Evolutionary conservation across 2,329 filamentous ascomycete species (phyloP).

Genomic region (Furcasterigmium furcatum): DNA sequence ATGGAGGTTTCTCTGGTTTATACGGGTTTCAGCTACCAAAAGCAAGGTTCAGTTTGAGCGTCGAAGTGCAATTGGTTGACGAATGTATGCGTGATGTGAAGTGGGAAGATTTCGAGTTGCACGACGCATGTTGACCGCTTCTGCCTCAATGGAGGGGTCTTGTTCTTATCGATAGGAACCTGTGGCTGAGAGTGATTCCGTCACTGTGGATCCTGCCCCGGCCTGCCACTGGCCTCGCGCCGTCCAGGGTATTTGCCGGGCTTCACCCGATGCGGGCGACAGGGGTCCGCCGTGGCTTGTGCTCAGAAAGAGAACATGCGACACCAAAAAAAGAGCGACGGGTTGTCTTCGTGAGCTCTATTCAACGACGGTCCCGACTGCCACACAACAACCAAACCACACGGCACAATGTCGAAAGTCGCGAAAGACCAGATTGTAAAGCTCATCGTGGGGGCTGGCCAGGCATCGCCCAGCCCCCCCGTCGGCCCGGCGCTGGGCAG

Average conservation of each 20-base stretch:
- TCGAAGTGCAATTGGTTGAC: neutral
- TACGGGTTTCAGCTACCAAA: neutral
- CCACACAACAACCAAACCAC: no score
- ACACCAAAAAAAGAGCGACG: no score
- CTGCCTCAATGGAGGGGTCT: neutral
- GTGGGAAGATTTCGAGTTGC: neutral
- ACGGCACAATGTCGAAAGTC: slow-evolving; percentile 48
- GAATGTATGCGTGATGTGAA: neutral
- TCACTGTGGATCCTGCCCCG: no score
- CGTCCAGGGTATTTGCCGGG: no score
- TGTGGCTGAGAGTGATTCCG: no score
- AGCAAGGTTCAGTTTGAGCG: slow-evolving; percentile 1
- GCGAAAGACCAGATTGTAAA: slow-evolving; percentile 77
- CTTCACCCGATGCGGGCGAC: no score
- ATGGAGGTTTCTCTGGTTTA: neutral
- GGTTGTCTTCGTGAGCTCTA: no score
- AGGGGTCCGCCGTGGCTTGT: no score
- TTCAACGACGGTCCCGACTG: no score
- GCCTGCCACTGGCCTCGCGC: no score
- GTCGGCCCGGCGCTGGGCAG: slow-evolving; percentile 94
- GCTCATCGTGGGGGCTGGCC: slow-evolving; percentile 93
- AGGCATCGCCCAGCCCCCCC: slow-evolving; percentile 90
- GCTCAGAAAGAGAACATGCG: no score
- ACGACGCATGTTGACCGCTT: neutral
- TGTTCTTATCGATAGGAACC: no score